These are phyloP conservation scores for Lobosporangium transversale DNA, from an alignment of 192 early-diverging fungal species.

Conservation along the genomic window DNA sequence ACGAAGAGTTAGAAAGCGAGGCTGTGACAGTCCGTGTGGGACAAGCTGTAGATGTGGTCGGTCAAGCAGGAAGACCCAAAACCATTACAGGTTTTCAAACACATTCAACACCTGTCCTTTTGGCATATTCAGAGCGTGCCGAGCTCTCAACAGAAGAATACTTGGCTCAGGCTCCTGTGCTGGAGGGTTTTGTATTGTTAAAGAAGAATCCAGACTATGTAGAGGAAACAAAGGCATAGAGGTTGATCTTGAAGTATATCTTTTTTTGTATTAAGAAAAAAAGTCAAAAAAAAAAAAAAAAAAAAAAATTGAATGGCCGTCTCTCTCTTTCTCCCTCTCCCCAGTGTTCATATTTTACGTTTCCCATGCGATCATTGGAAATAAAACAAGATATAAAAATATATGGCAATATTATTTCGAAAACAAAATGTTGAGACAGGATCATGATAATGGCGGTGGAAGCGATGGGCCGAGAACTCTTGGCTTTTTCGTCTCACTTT, in stretches of 20 bases:
- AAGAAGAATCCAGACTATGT: conserved; percentile 92
- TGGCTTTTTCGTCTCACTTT: conserved; percentile 9
- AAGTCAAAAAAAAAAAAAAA: background rate
- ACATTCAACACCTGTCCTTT: conserved; percentile 95
- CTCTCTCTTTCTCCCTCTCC: background rate
- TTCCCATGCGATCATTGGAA: background rate
- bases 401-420: too few species aligned
- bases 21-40: conserved; percentile 95
- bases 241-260: background rate
- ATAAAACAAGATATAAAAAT: conserved; percentile 1
- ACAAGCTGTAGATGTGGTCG: conserved; percentile 99
- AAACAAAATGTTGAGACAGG: too few species aligned
- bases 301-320: background rate
- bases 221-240: conserved; percentile 71
- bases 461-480: conserved; percentile 29
- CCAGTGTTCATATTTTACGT: background rate
- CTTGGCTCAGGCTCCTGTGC: conserved; percentile 79
- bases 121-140: conserved; percentile 96
- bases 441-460: conserved; percentile 26
- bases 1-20: conserved; percentile 86
- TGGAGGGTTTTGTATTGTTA: conserved; percentile 97
- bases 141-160: conserved; percentile 99
- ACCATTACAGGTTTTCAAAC: conserved; percentile 99
- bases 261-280: background rate
- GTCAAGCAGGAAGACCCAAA: conserved; percentile 97